A percentile compares a stretch with the other conserved stretches of the same genome.
phyloP scores from a whole-genome alignment of 495 filamentous ascomycete species.

The Aspergillus cavernicola region DNA sequence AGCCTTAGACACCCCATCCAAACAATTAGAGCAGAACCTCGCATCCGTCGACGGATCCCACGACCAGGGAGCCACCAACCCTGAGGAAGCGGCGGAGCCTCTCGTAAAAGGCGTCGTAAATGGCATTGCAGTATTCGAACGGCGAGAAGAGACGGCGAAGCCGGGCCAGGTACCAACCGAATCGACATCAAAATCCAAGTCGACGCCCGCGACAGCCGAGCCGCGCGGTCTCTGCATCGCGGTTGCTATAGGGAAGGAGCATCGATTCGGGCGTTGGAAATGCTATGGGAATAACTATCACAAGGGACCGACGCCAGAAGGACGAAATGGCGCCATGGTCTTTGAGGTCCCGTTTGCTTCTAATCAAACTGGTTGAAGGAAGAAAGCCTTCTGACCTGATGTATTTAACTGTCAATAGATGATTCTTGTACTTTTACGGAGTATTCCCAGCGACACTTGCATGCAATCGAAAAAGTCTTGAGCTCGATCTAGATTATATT shows the following conservation, averaged over 20 bases:
- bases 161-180: constrained; percentile 24
- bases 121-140: constrained; percentile 78
- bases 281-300: constrained; percentile 40
- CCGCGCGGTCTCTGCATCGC: constrained; percentile 73
- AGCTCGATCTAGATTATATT: background rate
- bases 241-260: constrained; percentile 80
- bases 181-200: constrained; percentile 49
- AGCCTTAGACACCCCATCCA: constrained; percentile 34
- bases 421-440: constrained; percentile 6
- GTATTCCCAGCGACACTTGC: constrained; percentile 20
- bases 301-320: constrained; percentile 48
- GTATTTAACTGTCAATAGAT: constrained; percentile 12
- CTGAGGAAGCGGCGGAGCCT: constrained; percentile 25
- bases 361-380: constrained; percentile 4
- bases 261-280: constrained; percentile 75
- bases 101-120: constrained; percentile 75
- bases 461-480: constrained; percentile 13
- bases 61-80: constrained; percentile 2
- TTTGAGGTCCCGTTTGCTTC: constrained; percentile 66
- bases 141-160: constrained; percentile 33
- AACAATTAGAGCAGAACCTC: constrained; percentile 35
- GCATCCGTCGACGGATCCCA: constrained; percentile 12
- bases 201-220: constrained; percentile 38
- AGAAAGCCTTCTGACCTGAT: background rate
- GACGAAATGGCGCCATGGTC: constrained; percentile 72